phyloP scores from a whole-genome alignment of 2,329 filamentous ascomycete genomes.

The Scleromitrula shiraiana region DNA sequence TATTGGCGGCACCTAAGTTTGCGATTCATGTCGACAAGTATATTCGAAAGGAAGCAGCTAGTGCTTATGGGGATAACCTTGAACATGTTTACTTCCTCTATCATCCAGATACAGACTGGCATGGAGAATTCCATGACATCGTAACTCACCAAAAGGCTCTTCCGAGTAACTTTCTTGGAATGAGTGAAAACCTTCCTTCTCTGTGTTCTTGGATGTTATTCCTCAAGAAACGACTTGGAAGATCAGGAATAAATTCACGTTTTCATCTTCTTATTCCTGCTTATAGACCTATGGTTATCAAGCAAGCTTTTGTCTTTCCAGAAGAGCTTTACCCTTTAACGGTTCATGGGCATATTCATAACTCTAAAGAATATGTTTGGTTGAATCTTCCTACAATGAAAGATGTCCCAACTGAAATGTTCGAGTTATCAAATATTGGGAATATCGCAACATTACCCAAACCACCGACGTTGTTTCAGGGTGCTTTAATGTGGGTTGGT shows the following conservation, averaged over 20 bases:
- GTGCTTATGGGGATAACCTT: slow-evolving; percentile 11
- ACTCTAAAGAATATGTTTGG: slow-evolving; percentile 33
- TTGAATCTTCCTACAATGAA: slow-evolving; percentile 29
- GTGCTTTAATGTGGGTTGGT: slow-evolving; percentile 6
- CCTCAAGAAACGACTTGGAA: slow-evolving; percentile 15
- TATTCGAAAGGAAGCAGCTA: slow-evolving; percentile 10
- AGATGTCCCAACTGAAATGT: slow-evolving; percentile 5
- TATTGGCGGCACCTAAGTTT: slow-evolving; percentile 12
- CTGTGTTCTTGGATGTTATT: slow-evolving; percentile 33
- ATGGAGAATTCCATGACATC: slow-evolving; percentile 34
- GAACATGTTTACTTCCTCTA: slow-evolving; percentile 36
- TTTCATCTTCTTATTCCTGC: slow-evolving; percentile 35
- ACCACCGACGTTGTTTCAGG: slow-evolving; percentile 5
- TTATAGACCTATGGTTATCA: slow-evolving; percentile 33
- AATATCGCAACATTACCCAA: slow-evolving; percentile 8
- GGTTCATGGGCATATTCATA: slow-evolving; percentile 34
- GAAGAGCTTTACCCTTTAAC: slow-evolving; percentile 33
- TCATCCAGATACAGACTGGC: slow-evolving; percentile 37
- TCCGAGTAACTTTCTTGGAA: slow-evolving; percentile 32
- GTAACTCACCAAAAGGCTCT: slow-evolving; percentile 31
- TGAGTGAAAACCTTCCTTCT: slow-evolving; percentile 35
- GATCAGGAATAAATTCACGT: slow-evolving; percentile 23
- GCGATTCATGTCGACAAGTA: slow-evolving; percentile 14
- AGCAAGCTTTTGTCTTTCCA: slow-evolving; percentile 31
- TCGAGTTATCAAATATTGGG: slow-evolving; percentile 7